phyloP scores from a whole-genome alignment of 345 rosid species.

The Brassica napus region Da-Ae NC_063440.1:9551001-9551500 shows the following conservation, averaged over 20 bases:
- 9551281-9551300: not conserved
- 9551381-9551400: slow-evolving; percentile 35
- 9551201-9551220: slow-evolving; percentile 29
- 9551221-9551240: slow-evolving; percentile 17
- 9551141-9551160: slow-evolving; percentile 11
- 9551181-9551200: slow-evolving; percentile 3
- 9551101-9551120: slow-evolving; percentile 41
- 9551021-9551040: slow-evolving; percentile 53
- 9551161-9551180: slow-evolving; percentile 27
- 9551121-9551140: not conserved
- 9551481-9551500: too few relatives aligned
- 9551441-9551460: not conserved
- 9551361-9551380: slow-evolving; percentile 41
- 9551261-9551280: not conserved
- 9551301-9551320: slow-evolving; percentile 29
- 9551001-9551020: slow-evolving; percentile 63
- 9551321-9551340: slow-evolving; percentile 31
- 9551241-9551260: slow-evolving; percentile 39
- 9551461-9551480: not conserved
- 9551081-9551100: slow-evolving; percentile 51
- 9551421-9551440: not conserved
- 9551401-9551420: slow-evolving; percentile 31
- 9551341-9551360: slow-evolving; percentile 26
- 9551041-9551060: slow-evolving; percentile 55
- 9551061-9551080: slow-evolving; percentile 53